Base-by-base conservation (phyloP, 1,284 basidiomycete genomes). In the Cryptococcus sp. region DNA sequence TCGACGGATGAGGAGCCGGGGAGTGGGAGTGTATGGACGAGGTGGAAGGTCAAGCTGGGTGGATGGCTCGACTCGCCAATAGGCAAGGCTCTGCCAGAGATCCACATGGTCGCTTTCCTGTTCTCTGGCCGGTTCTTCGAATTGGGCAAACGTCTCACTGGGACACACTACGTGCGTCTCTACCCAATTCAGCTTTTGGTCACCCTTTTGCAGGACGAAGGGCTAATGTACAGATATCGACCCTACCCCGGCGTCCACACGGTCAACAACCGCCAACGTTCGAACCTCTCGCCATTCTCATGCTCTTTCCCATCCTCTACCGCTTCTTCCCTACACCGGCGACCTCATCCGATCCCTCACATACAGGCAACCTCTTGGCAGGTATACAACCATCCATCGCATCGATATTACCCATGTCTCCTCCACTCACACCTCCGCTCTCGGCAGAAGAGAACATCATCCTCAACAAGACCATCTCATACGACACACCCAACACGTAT, bases 61-160 rank as follows among this genome's bases (percentile, higher is more conserved):
- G 43, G 44, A 4, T 53, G 65, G 16, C 45, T 71, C 11, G 63
- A 64, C 31, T 66, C 66, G 9, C 68, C 65, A 1, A 36, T 63
- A 5, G 60, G 62, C 7, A 62, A 62, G 40, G 56, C 56, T 11
- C 34, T 69, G 36, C 69, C 70, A 2, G 88, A 93, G 61, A 67
- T 87, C 39, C 91, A 92, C 65, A 77, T 93, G 16, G 85, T 86
- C 0, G 58, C 83, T 28, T 94, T 93, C 72, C 87, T 92, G 69
- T 74, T 92, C 48, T 77, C 77, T 47, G 89, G 90, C 11, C 78
- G 79, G 18, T 91, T 90, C 68, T 86, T 91, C 66, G 83, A 85
- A 63, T 65, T 88, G 33, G 74, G 78, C 18, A 85, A 83, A 63
- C 77, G 90, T 47, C n/a, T 87, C 2, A 74, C 88, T 4, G 81